Percentiles rank a stretch among this genome's conserved stretches.
phyloP scores from a whole-genome alignment of 768 basidiomycete species.

The Scleroderma citrinum region DNA sequence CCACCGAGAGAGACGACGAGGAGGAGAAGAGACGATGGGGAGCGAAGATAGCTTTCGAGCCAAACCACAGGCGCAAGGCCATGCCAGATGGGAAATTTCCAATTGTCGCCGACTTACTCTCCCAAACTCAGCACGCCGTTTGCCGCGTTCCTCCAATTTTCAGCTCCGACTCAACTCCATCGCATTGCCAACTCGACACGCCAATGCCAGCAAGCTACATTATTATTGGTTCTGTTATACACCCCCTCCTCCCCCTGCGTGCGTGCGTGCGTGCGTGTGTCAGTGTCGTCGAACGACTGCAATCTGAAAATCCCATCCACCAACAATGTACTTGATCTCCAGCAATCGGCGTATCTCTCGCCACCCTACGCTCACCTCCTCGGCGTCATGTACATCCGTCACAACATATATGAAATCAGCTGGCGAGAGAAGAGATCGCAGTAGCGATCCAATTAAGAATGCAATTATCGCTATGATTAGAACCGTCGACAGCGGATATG shows the following conservation, averaged over 20 bases:
- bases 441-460: constrained; percentile 85
- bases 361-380: constrained; percentile 58
- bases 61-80: constrained; percentile 29
- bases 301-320: constrained; percentile 86
- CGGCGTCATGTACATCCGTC: constrained; percentile 48
- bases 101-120: constrained; percentile 14
- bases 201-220: neutral
- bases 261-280: neutral
- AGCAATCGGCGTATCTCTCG: constrained; percentile 77
- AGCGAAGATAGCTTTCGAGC: constrained; percentile 23
- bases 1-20: neutral
- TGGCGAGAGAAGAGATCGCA: constrained; percentile 83
- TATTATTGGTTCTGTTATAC: neutral
- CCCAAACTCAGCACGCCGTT: constrained; percentile 29
- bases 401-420: constrained; percentile 87
- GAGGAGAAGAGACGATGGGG: constrained; percentile 11
- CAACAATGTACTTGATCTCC: constrained; percentile 74
- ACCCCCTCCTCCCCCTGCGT: too few relatives aligned
- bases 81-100: constrained; percentile 33
- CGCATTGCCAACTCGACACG: neutral
- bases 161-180: neutral
- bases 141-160: constrained; percentile 13
- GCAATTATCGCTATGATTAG: constrained; percentile 79
- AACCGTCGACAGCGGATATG: constrained; percentile 49
- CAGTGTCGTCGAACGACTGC: constrained; percentile 74